Conservation (phyloP, 2,329 filamentous ascomycete species). For the Fusarium sp. region DNA sequence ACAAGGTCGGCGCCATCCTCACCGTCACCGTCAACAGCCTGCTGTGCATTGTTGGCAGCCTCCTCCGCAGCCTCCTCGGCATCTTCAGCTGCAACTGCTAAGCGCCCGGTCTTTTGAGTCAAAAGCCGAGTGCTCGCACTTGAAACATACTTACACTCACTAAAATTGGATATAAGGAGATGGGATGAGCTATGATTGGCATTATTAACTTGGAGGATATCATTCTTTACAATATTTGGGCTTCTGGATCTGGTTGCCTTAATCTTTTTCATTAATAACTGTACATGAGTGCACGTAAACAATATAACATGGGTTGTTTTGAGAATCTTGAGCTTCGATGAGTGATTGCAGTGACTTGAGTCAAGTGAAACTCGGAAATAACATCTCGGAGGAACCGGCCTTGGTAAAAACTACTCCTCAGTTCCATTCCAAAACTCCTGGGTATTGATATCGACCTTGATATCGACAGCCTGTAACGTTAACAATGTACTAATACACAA, state of each 20-base stretch:
- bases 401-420: neutral
- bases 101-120: slow-evolving; percentile 3
- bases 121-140: neutral
- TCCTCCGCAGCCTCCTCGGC: slow-evolving; percentile 46
- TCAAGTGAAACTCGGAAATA: neutral
- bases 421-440: slow-evolving; percentile 14
- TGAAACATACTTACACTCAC: slow-evolving; percentile 9
- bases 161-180: slow-evolving; percentile 13
- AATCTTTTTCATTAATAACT: slow-evolving; percentile 17
- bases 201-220: slow-evolving; percentile 23
- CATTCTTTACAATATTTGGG: neutral
- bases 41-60: slow-evolving; percentile 49
- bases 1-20: slow-evolving; percentile 41
- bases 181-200: slow-evolving; percentile 13
- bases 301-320: neutral
- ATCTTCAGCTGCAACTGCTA: slow-evolving; percentile 52
- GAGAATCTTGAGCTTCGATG: neutral
- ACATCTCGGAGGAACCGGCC: neutral
- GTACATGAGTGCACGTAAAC: slow-evolving; percentile 10
- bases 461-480: neutral
- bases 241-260: neutral
- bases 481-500: neutral
- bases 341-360: neutral
- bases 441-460: neutral
- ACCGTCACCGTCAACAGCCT: slow-evolving; percentile 46